phyloP scores from a whole-genome alignment of 1,139 yeast genomes.

The Scheffersomyces segobiensis region DNA sequence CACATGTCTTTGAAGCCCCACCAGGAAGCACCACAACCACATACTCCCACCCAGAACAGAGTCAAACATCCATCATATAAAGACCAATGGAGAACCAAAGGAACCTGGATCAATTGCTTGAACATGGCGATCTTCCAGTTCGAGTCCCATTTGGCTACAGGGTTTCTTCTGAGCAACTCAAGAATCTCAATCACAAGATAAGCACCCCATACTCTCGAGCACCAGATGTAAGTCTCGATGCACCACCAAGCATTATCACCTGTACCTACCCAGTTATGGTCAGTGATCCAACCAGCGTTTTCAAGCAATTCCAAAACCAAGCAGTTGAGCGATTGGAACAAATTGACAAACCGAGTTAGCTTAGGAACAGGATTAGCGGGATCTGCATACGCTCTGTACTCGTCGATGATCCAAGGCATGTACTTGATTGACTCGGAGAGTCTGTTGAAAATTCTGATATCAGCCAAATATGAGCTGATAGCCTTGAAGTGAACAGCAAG shows the following conservation, averaged over 20 bases:
- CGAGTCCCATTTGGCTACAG: constrained; percentile 36
- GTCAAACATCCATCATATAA: constrained; percentile 53
- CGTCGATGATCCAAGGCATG: constrained; percentile 51
- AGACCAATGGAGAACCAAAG: constrained; percentile 62
- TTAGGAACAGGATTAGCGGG: constrained; percentile 28
- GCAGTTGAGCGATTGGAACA: constrained; percentile 45
- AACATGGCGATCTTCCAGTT: constrained; percentile 39
- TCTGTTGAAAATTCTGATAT: constrained; percentile 55
- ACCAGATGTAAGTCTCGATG: constrained; percentile 47
- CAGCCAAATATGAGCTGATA: constrained; percentile 50
- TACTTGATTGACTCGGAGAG: constrained; percentile 53
- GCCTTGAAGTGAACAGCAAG: constrained; percentile 42
- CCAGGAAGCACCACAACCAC: constrained; percentile 51
- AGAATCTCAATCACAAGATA: constrained; percentile 50
- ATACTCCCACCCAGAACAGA: constrained; percentile 53
- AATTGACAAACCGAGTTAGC: constrained; percentile 36
- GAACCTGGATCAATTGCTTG: constrained; percentile 48
- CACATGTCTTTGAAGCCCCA: constrained; percentile 43
- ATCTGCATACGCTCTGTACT: constrained; percentile 29
- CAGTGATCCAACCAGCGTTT: constrained; percentile 59
- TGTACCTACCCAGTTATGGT: constrained; percentile 55
- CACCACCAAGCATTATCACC: constrained; percentile 45
- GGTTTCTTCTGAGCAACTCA: constrained; percentile 45
- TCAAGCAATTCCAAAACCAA: constrained; percentile 51
- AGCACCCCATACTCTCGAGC: constrained; percentile 59